Evolutionary conservation across 495 filamentous ascomycete genomes (phyloP).

Genomic region (Lasiosphaeria ovina): DNA sequence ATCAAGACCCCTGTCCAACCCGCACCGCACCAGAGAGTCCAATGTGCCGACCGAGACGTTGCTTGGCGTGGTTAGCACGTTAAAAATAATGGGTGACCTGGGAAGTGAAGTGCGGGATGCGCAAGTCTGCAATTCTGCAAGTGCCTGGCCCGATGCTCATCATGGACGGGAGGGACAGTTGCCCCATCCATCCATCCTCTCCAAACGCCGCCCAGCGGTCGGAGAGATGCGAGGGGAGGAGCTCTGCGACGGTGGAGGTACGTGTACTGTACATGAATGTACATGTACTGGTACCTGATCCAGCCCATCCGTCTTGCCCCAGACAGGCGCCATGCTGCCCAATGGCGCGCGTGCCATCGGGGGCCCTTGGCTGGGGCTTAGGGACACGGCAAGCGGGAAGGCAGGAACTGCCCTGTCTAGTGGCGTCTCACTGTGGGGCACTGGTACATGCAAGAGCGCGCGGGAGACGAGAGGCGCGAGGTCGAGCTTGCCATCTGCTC

Average conservation of each 20-base stretch:
- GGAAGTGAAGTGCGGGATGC: not conserved
- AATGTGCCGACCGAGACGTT: constrained; percentile 4
- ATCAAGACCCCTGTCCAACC: constrained; percentile 1
- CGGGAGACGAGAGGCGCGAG: no score
- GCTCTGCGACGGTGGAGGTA: not conserved
- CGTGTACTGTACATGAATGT: not conserved
- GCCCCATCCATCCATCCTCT: constrained; percentile 6
- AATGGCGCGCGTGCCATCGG: not conserved
- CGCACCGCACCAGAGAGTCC: no score
- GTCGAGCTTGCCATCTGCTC: no score
- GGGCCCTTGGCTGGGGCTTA: constrained; percentile 3
- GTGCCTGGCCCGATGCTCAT: constrained; percentile 31
- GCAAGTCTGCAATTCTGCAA: constrained; percentile 19
- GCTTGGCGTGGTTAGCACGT: not conserved
- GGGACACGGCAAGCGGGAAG: not conserved
- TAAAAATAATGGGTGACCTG: constrained; percentile 6
- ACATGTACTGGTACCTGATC: not conserved
- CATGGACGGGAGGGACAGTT: constrained; percentile 24
- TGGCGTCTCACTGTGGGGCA: not conserved
- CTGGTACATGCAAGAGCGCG: not conserved
- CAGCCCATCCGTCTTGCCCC: not conserved
- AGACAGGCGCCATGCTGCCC: constrained; percentile 4
- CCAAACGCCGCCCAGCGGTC: not conserved
- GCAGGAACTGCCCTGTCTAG: not conserved
- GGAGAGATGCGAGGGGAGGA: no score